Evolutionary conservation across 139 green algal genomes (phyloP).

Genomic region (Gonium pectorale): DNA sequence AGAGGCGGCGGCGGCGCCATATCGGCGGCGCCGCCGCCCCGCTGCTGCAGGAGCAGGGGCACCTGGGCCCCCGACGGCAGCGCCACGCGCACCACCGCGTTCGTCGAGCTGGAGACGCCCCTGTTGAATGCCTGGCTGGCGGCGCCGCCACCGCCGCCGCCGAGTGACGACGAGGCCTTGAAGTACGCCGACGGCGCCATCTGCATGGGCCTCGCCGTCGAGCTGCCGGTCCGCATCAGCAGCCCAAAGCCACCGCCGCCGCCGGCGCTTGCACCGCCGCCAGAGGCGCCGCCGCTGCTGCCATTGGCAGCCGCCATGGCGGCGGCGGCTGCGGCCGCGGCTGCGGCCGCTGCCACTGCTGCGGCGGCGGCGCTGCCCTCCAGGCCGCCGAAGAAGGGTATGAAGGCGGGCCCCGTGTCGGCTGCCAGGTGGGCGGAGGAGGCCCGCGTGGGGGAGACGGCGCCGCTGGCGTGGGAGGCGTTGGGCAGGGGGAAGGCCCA

Average conservation of each 20-base stretch:
- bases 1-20: background rate
- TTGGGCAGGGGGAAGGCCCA: background rate
- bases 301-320: background rate
- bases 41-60: slow-evolving; percentile 8
- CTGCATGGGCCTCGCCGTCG: background rate
- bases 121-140: background rate
- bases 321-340: background rate
- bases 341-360: background rate
- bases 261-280: background rate
- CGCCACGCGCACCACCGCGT: slow-evolving; percentile 3
- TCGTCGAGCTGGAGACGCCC: background rate
- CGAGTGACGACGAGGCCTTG: background rate
- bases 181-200: background rate
- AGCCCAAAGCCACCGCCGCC: background rate
- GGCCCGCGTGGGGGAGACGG: background rate
- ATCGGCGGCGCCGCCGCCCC: background rate
- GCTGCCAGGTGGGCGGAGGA: background rate
- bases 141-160: background rate
- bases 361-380: background rate
- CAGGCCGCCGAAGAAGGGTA: slow-evolving; percentile 12
- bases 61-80: slow-evolving; percentile 33
- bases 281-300: background rate
- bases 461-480: background rate
- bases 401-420: slow-evolving; percentile 18
- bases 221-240: background rate